Evolutionary conservation across 345 rosid genomes (phyloP).

Genomic region (Brassica carinata): DNA sequence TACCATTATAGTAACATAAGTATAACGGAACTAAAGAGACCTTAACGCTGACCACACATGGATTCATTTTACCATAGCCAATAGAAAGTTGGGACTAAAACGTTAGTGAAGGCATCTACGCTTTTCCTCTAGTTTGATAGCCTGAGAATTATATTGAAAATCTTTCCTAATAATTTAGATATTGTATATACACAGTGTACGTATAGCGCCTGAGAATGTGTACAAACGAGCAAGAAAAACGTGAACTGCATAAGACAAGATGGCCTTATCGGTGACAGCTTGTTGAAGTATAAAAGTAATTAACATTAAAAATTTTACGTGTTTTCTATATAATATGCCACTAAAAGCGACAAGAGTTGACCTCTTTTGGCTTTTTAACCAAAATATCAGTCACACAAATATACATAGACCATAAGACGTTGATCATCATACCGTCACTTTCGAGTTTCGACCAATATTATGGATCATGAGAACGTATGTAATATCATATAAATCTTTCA

Average conservation of each 20-base stretch:
- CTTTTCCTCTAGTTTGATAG: background rate
- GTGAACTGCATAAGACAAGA: slow-evolving; percentile 1
- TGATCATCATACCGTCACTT: background rate
- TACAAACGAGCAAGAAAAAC: slow-evolving; percentile 9
- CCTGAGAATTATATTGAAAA: too few species aligned
- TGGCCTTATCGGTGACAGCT: background rate
- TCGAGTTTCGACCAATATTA: background rate
- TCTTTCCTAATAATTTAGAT: background rate
- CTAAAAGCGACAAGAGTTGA: slow-evolving; percentile 10
- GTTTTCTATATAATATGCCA: background rate
- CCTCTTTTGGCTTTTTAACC: background rate
- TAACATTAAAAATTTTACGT: background rate
- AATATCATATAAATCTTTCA: background rate
- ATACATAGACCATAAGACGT: background rate
- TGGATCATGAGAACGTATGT: background rate
- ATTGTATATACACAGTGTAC: background rate
- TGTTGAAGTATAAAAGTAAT: background rate
- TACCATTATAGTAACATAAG: too few species aligned
- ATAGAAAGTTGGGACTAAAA: background rate
- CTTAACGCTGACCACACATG: background rate
- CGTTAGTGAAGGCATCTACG: background rate
- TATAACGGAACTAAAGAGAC: background rate
- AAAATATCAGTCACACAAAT: background rate
- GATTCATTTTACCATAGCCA: background rate
- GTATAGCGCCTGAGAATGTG: background rate